Evolutionary conservation across 2,329 filamentous ascomycete species (phyloP).

Genomic region (Cordyceps fumosorosea): DNA sequence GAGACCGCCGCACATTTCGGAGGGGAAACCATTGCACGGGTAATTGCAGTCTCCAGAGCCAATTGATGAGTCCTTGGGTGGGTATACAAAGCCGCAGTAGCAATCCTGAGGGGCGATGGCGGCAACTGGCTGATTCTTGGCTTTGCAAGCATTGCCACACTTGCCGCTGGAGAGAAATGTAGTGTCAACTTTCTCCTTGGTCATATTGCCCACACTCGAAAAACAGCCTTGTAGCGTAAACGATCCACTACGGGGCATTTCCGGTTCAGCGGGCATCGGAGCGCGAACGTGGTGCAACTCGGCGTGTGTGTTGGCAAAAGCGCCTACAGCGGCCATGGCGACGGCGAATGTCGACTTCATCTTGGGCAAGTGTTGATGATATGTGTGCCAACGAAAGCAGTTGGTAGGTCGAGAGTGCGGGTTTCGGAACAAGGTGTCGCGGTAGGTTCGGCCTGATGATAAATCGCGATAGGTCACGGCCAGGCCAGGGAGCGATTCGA

Average conservation of each 20-base stretch:
- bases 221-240: slow-evolving; percentile 47
- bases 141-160: slow-evolving; percentile 36
- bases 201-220: slow-evolving; percentile 35
- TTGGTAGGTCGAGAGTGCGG: not conserved
- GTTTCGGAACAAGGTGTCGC: not conserved
- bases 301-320: slow-evolving; percentile 15
- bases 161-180: slow-evolving; percentile 29
- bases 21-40: slow-evolving; percentile 56
- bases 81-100: slow-evolving; percentile 66
- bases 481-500: not conserved
- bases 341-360: slow-evolving; percentile 10
- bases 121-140: slow-evolving; percentile 48
- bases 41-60: slow-evolving; percentile 52
- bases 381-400: too few species aligned
- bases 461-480: not conserved
- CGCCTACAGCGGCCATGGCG: slow-evolving; percentile 23
- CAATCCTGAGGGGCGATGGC: slow-evolving; percentile 59
- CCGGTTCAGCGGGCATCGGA: slow-evolving; percentile 23
- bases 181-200: slow-evolving; percentile 17
- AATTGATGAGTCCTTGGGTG: slow-evolving; percentile 49
- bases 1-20: slow-evolving; percentile 52
- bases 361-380: not conserved
- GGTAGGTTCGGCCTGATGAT: not conserved
- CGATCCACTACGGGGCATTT: slow-evolving; percentile 29
- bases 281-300: slow-evolving; percentile 8